These are phyloP conservation scores for Plenodomus biglobosus DNA, from an alignment of 2,329 filamentous ascomycete species.

Conservation along the genomic window DNA sequence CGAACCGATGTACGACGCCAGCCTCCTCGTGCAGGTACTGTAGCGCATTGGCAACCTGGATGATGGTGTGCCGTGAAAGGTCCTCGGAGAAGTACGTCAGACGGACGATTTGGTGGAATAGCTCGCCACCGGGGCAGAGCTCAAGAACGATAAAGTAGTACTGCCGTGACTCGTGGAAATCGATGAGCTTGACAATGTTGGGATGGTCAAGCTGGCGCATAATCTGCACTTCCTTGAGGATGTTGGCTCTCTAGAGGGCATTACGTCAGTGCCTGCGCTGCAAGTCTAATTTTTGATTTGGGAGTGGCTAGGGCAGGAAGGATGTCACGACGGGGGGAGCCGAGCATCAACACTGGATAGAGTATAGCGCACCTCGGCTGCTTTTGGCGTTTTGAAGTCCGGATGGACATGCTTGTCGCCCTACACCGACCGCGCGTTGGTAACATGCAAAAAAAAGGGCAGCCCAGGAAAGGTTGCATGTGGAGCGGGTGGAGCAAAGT, in stretches of 20 bases:
- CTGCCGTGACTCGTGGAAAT: constrained; percentile 89
- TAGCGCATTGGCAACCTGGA: constrained; percentile 90
- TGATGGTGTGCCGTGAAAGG: constrained; percentile 89
- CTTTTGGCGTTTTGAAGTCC: constrained; percentile 89
- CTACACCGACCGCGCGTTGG: constrained; percentile 63
- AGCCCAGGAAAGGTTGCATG: constrained; percentile 14
- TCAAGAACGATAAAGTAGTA: constrained; percentile 98
- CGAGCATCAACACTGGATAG: constrained; percentile 27
- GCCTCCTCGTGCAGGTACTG: constrained; percentile 93
- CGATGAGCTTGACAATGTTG: constrained; percentile 90
- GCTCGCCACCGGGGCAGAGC: constrained; percentile 88
- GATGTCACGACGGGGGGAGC: constrained; percentile 30
- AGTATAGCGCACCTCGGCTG: constrained; percentile 81
- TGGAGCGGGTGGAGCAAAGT: constrained; percentile 35
- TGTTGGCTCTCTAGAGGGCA: constrained; percentile 78
- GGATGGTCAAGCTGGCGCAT: constrained; percentile 97
- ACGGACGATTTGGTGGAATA: constrained; percentile 98
- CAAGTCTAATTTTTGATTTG: constrained; percentile 18
- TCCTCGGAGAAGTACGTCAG: constrained; percentile 99
- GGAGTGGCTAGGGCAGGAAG: constrained; percentile 20
- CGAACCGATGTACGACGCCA: constrained; percentile 94
- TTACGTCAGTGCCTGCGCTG: constrained; percentile 48
- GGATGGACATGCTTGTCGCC: constrained; percentile 91
- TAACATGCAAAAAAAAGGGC: constrained; percentile 42
- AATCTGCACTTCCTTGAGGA: constrained; percentile 97